A percentile compares a stretch with the other conserved stretches of the same genome.
phyloP scores from a whole-genome alignment of 805 yeast species.

The Zygotorulaspora danielsina region DNA sequence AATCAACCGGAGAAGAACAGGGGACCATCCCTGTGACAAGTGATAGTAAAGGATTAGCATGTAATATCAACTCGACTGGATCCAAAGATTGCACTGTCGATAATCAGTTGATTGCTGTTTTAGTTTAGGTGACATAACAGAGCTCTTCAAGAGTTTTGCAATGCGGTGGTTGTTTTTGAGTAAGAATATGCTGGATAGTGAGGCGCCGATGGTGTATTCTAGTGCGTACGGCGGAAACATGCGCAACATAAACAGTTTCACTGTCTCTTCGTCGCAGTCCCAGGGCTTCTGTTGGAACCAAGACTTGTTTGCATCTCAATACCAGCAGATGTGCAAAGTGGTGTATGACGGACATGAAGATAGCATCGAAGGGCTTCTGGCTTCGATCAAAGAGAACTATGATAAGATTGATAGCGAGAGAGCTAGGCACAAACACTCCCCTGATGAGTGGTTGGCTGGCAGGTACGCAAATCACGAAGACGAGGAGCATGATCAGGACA shows the following conservation, averaged over 20 bases:
- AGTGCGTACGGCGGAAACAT: slow-evolving; percentile 12
- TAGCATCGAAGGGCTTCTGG: slow-evolving; percentile 16
- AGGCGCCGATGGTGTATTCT: slow-evolving; percentile 22
- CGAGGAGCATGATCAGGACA: slow-evolving; percentile 5
- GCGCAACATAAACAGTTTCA: slow-evolving; percentile 16
- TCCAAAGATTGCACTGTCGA: no score
- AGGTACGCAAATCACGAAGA: slow-evolving; percentile 1
- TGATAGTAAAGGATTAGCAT: no score
- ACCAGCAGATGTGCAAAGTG: slow-evolving; percentile 51
- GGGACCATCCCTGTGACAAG: no score
- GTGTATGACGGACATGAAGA: slow-evolving; percentile 35
- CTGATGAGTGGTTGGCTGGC: neutral
- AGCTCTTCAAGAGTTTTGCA: neutral
- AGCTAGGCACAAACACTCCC: neutral
- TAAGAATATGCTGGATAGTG: slow-evolving; percentile 19
- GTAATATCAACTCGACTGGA: no score
- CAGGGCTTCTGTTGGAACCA: slow-evolving; percentile 79
- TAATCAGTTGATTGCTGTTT: no score
- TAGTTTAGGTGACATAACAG: no score
- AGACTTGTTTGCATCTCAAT: slow-evolving; percentile 67
- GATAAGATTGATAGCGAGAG: slow-evolving; percentile 1
- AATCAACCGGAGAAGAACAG: no score
- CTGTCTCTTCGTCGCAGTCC: slow-evolving; percentile 41
- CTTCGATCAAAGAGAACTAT: slow-evolving; percentile 9
- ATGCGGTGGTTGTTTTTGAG: slow-evolving; percentile 12